A percentile compares a stretch with the other conserved stretches of the same genome.
Conservation (phyloP, 2,329 filamentous ascomycete genomes). For the Fonsecaea monophora region DNA sequence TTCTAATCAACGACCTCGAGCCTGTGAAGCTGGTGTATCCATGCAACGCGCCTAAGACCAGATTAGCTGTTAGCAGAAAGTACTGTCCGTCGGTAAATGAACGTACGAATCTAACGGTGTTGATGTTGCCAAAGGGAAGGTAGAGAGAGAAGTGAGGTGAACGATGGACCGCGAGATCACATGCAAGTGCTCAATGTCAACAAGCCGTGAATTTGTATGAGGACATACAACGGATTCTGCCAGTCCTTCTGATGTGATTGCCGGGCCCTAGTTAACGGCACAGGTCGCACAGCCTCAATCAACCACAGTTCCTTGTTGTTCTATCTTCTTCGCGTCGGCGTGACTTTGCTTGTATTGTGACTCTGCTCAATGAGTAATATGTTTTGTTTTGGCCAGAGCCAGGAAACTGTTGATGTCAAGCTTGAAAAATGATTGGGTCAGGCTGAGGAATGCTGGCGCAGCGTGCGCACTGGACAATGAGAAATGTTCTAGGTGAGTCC, state of each 20-base stretch:
- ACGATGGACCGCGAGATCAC: not conserved
- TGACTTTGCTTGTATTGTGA: conserved; percentile 1
- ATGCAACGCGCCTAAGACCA: conserved; percentile 7
- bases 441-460: conserved; percentile 34
- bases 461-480: conserved; percentile 28
- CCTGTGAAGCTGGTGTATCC: not conserved
- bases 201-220: not conserved
- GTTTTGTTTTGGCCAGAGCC: conserved; percentile 27
- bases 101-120: not conserved
- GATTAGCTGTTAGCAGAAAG: not conserved
- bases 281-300: not conserved
- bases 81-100: not conserved
- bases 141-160: not conserved
- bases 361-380: conserved; percentile 8
- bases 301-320: not conserved
- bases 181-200: not conserved
- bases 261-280: not conserved
- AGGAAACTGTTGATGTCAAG: conserved; percentile 16
- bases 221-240: conserved; percentile 9
- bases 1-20: not conserved
- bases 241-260: conserved; percentile 5
- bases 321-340: not conserved
- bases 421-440: conserved; percentile 30
- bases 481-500: conserved; percentile 34
- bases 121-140: not conserved